Evolutionary conservation across 2,329 filamentous ascomycete genomes (phyloP), one percentile per base, ranked within the genome.

Genomic region (Neocatenulostroma microsporum): DNA sequence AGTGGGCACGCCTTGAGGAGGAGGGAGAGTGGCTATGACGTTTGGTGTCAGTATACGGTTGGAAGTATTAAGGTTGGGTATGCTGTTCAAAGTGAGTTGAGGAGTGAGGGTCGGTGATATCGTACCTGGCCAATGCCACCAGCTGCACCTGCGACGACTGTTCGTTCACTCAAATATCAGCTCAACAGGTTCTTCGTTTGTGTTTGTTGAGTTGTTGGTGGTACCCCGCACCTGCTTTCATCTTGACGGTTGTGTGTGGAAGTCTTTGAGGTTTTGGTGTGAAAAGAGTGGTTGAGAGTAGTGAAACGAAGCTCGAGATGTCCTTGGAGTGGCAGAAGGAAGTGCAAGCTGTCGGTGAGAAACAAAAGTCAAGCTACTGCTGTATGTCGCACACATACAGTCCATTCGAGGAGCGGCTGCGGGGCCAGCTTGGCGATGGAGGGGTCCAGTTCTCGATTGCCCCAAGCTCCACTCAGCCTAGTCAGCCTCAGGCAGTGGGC

Each of bases 111-210:
- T n/a, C n/a, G n/a, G n/a, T n/a, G n/a, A n/a, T 18, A 29, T 57
- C 70, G 56, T 63, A 93, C 88, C 80, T 95, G 89, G 67, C 89
- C 91, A 79, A 98, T 98, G 72, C 91, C 91, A 70, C 91, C 91
- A 66, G 89, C 81, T 63, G 89, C 91, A 69, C 91, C 91, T 69
- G 91, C 87, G 72, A 98, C 89, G 61, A 73, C 74, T 76, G 51
- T 36, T 35, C 29, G 24, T 18, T 19, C 10, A 30, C 14, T 19
- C 28, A 3, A 19, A 15, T n/a, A 10, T 30, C 15, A 18, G 25
- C 14, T 34, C 15, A 21, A 17, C 21, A 35, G 14, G n/a, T 11
- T 14, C 14, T 21, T 14, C n/a, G 13, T 13, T n/a, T n/a, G n/a
- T 28, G 9, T 32, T 11, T 19, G 28, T 15, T 11, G 8, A 28